Evolutionary conservation across 2,329 filamentous ascomycete species (phyloP), one percentile per base, ranked within the genome.

Genomic region (Myriosclerotinia curreyana): DNA sequence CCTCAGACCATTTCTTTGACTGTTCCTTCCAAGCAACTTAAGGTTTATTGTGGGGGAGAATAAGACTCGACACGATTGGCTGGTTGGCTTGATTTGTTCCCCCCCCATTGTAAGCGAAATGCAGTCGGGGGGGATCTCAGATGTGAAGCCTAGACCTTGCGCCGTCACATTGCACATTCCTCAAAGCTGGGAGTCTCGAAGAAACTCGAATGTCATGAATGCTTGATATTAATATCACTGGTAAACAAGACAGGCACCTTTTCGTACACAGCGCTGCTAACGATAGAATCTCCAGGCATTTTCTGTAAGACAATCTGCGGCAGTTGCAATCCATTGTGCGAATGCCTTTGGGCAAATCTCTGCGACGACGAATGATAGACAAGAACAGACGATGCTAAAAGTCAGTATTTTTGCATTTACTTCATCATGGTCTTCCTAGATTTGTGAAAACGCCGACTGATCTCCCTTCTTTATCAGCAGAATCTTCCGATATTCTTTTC

Each of bases 311-410:
- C 63, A 65, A 28, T 62, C 63, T 11, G 42, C 38, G 6, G 49
- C 63, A 3, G 50, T 54, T 53, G 56, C 40, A n/a, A 53, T 65
- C n/a, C 40, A 61, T 36, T 61, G 56, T 62, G 48, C 31, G n/a
- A 61, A 62, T 48, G 63, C 58, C 3, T 54, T 65, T 49, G 63
- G 63, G 17, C 59, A 65, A 28, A 20, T 48, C 6, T 3, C 54
- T 20, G n/a, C 15, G 9, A 62, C 50, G 11, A 3, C 54, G 14
- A 62, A 31, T 17, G 22, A 49, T 11, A 25, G 12, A 5, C 48
- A 53, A 46, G 9, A 28, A 14, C 20, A 46, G 15, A 25, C 40
- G 2, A 50, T 65, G 12, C 20, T 54, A n/a, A 65, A 62, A 52
- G 63, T 65, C 7, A 48, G 59, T 20, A 5, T 20, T 8, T 8